Evolutionary conservation across 2,329 filamentous ascomycete species (phyloP).

Genomic region (Hymenoscyphus albidus): DNA sequence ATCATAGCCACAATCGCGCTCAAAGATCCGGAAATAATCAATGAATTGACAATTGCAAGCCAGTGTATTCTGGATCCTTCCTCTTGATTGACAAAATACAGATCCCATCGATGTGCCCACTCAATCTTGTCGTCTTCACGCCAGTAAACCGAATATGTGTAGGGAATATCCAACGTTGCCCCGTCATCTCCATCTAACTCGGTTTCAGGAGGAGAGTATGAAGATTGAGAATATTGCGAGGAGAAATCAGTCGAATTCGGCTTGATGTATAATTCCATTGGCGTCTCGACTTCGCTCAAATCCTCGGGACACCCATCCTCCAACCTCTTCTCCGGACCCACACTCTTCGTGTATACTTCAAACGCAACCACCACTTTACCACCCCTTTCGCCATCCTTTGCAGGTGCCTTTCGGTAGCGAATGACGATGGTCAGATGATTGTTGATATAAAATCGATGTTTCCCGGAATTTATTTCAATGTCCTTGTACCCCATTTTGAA

Average conservation of each 20-base stretch:
- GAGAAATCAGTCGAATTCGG: conserved; percentile 56
- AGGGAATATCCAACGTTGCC: conserved; percentile 69
- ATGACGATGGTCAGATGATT: conserved; percentile 87
- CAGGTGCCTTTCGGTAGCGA: conserved; percentile 69
- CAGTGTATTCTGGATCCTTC: conserved; percentile 80
- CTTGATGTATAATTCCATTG: conserved; percentile 65
- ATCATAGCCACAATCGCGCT: conserved; percentile 80
- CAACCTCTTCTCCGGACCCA: conserved; percentile 57
- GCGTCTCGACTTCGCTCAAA: conserved; percentile 57
- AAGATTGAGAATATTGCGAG: conserved; percentile 52
- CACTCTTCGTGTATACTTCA: conserved; percentile 84
- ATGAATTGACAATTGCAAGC: conserved; percentile 82
- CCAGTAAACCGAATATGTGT: conserved; percentile 88
- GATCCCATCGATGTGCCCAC: conserved; percentile 81
- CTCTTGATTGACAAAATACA: conserved; percentile 85
- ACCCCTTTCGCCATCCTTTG: conserved; percentile 62
- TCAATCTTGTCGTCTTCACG: conserved; percentile 76
- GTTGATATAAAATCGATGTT: conserved; percentile 70
- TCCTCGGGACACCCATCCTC: conserved; percentile 65
- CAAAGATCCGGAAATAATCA: conserved; percentile 76
- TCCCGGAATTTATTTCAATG: conserved; percentile 53
- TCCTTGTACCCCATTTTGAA: conserved; percentile 85
- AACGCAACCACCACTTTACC: conserved; percentile 83
- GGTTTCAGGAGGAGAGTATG: conserved; percentile 52
- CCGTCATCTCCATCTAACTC: conserved; percentile 58